Evolutionary conservation across 352 stramenopile genomes (phyloP).

Genomic region (Pilasporangium apinafurcum): DNA sequence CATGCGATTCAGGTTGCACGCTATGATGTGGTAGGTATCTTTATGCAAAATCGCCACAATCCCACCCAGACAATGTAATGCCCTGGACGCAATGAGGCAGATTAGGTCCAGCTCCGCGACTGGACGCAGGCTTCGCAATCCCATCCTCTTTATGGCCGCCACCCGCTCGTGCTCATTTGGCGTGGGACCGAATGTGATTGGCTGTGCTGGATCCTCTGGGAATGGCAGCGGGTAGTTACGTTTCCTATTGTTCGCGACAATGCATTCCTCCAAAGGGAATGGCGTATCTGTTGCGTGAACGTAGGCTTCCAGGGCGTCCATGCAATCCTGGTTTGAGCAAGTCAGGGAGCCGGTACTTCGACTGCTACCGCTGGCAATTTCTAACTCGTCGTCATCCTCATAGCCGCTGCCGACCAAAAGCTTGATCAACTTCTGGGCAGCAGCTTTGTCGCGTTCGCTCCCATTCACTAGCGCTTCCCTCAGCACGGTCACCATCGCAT

Average conservation of each 20-base stretch:
- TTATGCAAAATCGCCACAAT: constrained; percentile 11
- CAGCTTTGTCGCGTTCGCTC: constrained; percentile 9
- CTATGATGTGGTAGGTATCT: constrained; percentile 6
- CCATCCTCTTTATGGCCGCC: neutral
- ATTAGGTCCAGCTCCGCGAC: constrained; percentile 16
- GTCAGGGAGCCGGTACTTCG: constrained; percentile 4
- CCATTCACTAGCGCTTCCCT: constrained; percentile 15
- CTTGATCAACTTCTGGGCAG: constrained; percentile 28
- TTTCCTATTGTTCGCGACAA: constrained; percentile 1
- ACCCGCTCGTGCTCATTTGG: neutral
- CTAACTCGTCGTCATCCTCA: constrained; percentile 7
- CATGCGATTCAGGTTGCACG: constrained; percentile 5
- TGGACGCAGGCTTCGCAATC: neutral
- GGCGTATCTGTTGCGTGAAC: constrained; percentile 1
- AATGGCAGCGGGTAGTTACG: constrained; percentile 2
- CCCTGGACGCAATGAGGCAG: constrained; percentile 8
- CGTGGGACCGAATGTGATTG: neutral
- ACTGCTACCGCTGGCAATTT: neutral
- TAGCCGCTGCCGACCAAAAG: constrained; percentile 10
- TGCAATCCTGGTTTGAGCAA: constrained; percentile 1
- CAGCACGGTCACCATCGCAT: constrained; percentile 11
- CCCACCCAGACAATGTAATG: constrained; percentile 6
- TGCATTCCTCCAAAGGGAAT: constrained; percentile 3
- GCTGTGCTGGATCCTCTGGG: neutral
- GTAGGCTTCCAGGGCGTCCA: neutral